phyloP scores from a whole-genome alignment of 164 flowering plant species.

The Dillenia turbinata region DNA sequence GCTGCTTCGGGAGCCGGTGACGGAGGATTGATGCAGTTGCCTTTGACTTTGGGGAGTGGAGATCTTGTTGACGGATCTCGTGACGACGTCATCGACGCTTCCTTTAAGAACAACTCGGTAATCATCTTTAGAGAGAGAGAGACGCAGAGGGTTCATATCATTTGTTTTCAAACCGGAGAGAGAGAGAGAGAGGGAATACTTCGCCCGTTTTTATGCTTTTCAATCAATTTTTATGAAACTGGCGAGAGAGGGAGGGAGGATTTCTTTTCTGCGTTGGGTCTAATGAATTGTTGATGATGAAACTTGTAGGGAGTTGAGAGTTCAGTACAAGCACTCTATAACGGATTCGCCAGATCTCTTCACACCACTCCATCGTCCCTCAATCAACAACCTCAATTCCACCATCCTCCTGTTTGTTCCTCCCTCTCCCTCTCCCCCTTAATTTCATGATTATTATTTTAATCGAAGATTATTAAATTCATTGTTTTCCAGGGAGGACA shows the following conservation, averaged over 20 bases:
- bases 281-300: no score
- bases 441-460: neutral
- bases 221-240: neutral
- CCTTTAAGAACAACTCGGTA: conserved; percentile 33
- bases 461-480: neutral
- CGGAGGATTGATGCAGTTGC: conserved; percentile 26
- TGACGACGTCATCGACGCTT: conserved; percentile 35
- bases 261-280: no score
- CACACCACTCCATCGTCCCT: conserved; percentile 31
- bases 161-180: neutral
- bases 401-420: conserved; percentile 40
- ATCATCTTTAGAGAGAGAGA: neutral
- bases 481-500: conserved; percentile 21
- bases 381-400: conserved; percentile 42
- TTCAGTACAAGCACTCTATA: conserved; percentile 51
- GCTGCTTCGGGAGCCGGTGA: conserved; percentile 7
- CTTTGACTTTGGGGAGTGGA: conserved; percentile 24
- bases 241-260: no score
- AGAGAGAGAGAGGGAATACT: neutral
- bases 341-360: conserved; percentile 57
- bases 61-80: conserved; percentile 13
- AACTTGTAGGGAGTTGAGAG: conserved; percentile 40
- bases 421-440: neutral
- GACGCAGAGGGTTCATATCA: neutral
- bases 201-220: neutral